phyloP scores from a whole-genome alignment of 305 asterid genomes.

The Rubia balearica region DNA sequence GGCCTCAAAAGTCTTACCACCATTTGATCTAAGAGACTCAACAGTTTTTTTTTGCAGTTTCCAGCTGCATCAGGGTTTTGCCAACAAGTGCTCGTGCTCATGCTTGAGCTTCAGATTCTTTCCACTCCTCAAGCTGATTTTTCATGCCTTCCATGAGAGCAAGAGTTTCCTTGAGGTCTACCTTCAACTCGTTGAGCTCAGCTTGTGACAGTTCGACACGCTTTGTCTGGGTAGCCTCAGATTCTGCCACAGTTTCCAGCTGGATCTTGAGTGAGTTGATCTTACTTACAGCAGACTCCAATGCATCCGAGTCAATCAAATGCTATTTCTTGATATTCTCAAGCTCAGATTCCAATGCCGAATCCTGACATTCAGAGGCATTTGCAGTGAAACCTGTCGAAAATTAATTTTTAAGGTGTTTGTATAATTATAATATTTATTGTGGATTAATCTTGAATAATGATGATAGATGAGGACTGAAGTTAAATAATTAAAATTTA shows the following conservation, averaged over 20 bases:
- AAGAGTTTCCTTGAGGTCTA: constrained; percentile 44
- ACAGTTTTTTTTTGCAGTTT: constrained; percentile 52
- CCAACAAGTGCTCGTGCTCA: constrained; percentile 36
- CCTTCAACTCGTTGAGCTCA: constrained; percentile 48
- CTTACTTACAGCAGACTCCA: constrained; percentile 58
- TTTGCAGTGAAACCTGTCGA: no score
- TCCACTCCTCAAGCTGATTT: constrained; percentile 39
- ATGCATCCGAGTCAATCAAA: constrained; percentile 40
- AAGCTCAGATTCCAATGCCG: constrained; percentile 29
- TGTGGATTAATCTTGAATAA: no score
- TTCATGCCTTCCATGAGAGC: constrained; percentile 52
- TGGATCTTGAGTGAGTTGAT: constrained; percentile 42
- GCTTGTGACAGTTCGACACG: constrained; percentile 35
- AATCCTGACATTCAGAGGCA: constrained; percentile 23
- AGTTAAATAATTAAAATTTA: no score
- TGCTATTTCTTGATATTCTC: constrained; percentile 32
- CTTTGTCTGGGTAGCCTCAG: constrained; percentile 46
- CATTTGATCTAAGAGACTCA: constrained; percentile 45
- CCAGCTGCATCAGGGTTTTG: constrained; percentile 60
- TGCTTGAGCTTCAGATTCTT: constrained; percentile 52
- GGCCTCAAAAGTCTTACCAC: constrained; percentile 40
- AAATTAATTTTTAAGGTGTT: no score
- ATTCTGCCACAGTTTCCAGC: constrained; percentile 42
- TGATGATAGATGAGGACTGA: no score
- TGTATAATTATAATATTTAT: no score